These are phyloP conservation scores for Schwanniomyces occidentalis DNA, from an alignment of 805 yeast genomes.

Conservation along the genomic window DNA sequence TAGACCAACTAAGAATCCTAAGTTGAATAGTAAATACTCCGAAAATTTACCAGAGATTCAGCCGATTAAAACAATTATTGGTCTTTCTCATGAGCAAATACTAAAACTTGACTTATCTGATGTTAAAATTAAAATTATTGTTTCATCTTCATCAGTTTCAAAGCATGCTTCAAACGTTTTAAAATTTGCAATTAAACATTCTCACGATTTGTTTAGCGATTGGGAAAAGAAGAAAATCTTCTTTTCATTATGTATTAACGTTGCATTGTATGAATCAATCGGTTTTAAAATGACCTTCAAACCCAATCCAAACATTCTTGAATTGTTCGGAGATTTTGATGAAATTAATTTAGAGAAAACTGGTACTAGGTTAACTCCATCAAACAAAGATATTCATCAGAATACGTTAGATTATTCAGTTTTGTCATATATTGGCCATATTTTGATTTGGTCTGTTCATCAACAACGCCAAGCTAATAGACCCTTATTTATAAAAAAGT, in stretches of 20 bases:
- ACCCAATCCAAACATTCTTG: constrained; percentile 24
- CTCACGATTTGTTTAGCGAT: constrained; percentile 25
- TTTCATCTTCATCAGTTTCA: constrained; percentile 29
- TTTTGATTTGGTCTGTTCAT: constrained; percentile 36
- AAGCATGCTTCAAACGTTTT: constrained; percentile 30
- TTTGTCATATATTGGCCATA: constrained; percentile 38
- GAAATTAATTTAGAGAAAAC: constrained; percentile 35
- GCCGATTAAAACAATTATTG: constrained; percentile 38
- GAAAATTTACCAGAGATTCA: constrained; percentile 31
- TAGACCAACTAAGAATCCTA: constrained; percentile 21
- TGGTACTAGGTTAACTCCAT: constrained; percentile 32
- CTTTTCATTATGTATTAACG: constrained; percentile 29
- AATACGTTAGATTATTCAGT: constrained; percentile 40
- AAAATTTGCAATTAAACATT: constrained; percentile 22
- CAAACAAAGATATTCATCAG: constrained; percentile 33
- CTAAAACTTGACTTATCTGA: constrained; percentile 30
- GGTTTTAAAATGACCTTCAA: constrained; percentile 31
- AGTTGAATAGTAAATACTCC: constrained; percentile 19
- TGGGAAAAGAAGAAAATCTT: constrained; percentile 20
- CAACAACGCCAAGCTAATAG: constrained; percentile 18
- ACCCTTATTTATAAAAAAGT: constrained; percentile 10
- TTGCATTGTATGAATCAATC: constrained; percentile 36
- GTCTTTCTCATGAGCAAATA: constrained; percentile 36
- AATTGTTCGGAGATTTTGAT: constrained; percentile 27
- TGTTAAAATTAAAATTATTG: constrained; percentile 38